Conservation (phyloP, 2,329 filamentous ascomycete species). For the Leptosphaerulina australis region DNA sequence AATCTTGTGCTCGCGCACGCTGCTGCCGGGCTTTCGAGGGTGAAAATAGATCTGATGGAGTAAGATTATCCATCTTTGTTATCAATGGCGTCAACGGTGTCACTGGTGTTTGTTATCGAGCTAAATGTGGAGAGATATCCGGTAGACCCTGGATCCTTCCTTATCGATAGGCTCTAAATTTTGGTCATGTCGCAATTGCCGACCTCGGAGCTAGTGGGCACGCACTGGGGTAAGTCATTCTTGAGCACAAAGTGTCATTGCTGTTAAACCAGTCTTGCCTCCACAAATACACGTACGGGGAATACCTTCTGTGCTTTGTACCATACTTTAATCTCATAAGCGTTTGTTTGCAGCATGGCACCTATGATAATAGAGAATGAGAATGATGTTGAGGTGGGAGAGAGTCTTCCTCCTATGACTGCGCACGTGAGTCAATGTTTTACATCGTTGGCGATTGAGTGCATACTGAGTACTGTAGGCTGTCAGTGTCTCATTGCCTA, state of each 20-base stretch:
- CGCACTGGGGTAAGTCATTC: conserved; percentile 7
- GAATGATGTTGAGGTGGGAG: conserved; percentile 47
- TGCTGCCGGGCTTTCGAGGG: conserved; percentile 73
- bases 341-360: conserved; percentile 27
- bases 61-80: conserved; percentile 41
- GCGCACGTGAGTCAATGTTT: conserved; percentile 47
- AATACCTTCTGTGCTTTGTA: conserved; percentile 7
- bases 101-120: conserved; percentile 11
- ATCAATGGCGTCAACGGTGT: neutral
- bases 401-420: conserved; percentile 48
- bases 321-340: conserved; percentile 1
- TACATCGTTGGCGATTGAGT: neutral
- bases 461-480: conserved; percentile 63
- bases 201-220: conserved; percentile 39
- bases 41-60: conserved; percentile 59
- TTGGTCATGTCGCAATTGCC: conserved; percentile 29
- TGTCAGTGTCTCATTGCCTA: conserved; percentile 93
- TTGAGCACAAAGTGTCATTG: conserved; percentile 14
- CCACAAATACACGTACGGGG: conserved; percentile 8
- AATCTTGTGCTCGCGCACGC: conserved; percentile 84
- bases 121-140: conserved; percentile 6
- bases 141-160: conserved; percentile 2
- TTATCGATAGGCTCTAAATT: conserved; percentile 47
- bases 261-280: conserved; percentile 13
- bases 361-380: conserved; percentile 32